phyloP scores from a whole-genome alignment of 2,329 filamentous ascomycete species.

The Xylaria arbuscula region DNA sequence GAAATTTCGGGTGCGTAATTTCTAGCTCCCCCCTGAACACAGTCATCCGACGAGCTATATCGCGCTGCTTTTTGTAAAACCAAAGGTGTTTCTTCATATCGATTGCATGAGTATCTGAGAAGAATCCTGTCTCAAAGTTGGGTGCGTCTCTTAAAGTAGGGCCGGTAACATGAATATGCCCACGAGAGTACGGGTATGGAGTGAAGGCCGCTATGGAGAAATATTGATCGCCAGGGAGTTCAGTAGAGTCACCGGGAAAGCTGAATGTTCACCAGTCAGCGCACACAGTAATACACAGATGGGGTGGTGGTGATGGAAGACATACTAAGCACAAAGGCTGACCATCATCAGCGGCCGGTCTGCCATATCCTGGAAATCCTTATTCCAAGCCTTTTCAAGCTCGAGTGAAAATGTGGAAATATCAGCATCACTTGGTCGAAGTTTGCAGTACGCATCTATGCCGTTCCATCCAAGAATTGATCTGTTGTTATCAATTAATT shows the following conservation, averaged over 20 bases:
- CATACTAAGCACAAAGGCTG: no score
- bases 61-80: slow-evolving; percentile 72
- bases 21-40: slow-evolving; percentile 60
- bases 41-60: slow-evolving; percentile 66
- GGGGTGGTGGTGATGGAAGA: no score
- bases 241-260: neutral
- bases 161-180: slow-evolving; percentile 68
- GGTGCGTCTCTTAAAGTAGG: slow-evolving; percentile 14
- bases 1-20: slow-evolving; percentile 58
- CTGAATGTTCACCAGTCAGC: no score
- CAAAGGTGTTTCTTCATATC: slow-evolving; percentile 69
- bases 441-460: slow-evolving; percentile 39
- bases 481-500: slow-evolving; percentile 37
- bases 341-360: slow-evolving; percentile 39
- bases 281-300: no score
- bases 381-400: slow-evolving; percentile 42
- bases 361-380: slow-evolving; percentile 39
- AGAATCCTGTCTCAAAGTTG: slow-evolving; percentile 25
- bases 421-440: slow-evolving; percentile 42
- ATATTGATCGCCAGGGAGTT: slow-evolving; percentile 59
- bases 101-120: slow-evolving; percentile 57
- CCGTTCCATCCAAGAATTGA: slow-evolving; percentile 43
- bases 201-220: slow-evolving; percentile 65
- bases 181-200: slow-evolving; percentile 70
- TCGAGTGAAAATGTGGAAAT: slow-evolving; percentile 40